Base-by-base conservation (phyloP, 768 basidiomycete genomes). In the Trametes maxima region DNA sequence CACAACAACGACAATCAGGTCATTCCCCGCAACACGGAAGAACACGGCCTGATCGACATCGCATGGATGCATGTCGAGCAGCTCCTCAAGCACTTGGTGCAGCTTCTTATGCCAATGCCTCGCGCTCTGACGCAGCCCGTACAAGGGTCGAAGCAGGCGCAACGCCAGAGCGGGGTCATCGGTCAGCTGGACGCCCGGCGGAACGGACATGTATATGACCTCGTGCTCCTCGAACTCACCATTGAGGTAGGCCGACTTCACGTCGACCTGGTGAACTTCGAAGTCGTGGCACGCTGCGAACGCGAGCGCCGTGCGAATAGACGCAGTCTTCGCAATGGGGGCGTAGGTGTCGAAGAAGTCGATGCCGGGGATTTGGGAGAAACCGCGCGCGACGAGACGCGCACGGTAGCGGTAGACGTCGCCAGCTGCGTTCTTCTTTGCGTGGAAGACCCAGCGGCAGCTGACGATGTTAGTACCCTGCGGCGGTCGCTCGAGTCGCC, bases 201-300 rank as follows among this genome's bases (percentile, higher is more conserved):
- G 67, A 2, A 36, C 6, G 1, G 22, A 3, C 64, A 69, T 65
- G 39, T 59, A 69, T 14, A 65, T 60, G 40, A 48, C 24, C 43
- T 69, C 65, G 8, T 53, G 25, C 36, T 70, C 65, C n/a, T 72
- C 63, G 22, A 67, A 48, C 2, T 67, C 58, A 2, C 66, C 63
- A 43, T 72, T 65, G 33, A 74, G 69, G 52, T 68, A 73, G 1
- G n/a, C n/a, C n/a, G n/a, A n/a, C n/a, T n/a, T n/a, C n/a, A n/a
- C n/a, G n/a, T n/a, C n/a, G n/a, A n/a, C 48, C 57, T 75, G 74
- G 10, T 72, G 67, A 1, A 78, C 54, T 3, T 72, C 68, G 56
- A 69, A 70, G 54, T 69, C 66, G 13, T 58, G 36, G 0, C 48
- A 5, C 3, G 74, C 74, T 5, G 64, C 64, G 17, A 74, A n/a